Conservation (phyloP, 768 basidiomycete genomes). For the Pisolithus albus region DNA sequence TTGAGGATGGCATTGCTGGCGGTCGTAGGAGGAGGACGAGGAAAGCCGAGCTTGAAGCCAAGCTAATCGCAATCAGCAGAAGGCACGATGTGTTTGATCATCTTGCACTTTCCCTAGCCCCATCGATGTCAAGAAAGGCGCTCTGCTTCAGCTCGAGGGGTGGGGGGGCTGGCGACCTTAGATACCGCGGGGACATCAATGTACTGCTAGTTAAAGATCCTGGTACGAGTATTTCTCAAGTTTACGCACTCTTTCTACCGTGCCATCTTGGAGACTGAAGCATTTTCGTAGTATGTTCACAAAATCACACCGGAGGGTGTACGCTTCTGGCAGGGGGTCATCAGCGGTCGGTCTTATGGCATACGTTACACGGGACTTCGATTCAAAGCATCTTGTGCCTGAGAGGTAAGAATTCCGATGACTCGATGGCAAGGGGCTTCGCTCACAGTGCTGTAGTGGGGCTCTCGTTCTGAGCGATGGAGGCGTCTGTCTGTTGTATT, state of each 20-base stretch:
- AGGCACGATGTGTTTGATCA: slow-evolving; percentile 84
- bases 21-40: slow-evolving; percentile 31
- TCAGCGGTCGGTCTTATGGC: slow-evolving; percentile 98
- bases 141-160: slow-evolving; percentile 84
- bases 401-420: slow-evolving; percentile 61
- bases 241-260: slow-evolving; percentile 36
- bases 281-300: slow-evolving; percentile 76
- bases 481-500: slow-evolving; percentile 97
- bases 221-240: slow-evolving; percentile 94
- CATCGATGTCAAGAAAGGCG: slow-evolving; percentile 97
- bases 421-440: background rate
- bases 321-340: slow-evolving; percentile 95
- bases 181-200: slow-evolving; percentile 98
- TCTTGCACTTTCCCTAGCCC: slow-evolving; percentile 79
- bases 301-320: slow-evolving; percentile 98
- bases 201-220: slow-evolving; percentile 96
- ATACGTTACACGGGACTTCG: slow-evolving; percentile 96
- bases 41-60: slow-evolving; percentile 71
- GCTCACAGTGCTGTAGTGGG: slow-evolving; percentile 46
- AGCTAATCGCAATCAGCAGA: slow-evolving; percentile 64
- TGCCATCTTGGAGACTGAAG: background rate
- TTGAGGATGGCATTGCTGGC: slow-evolving; percentile 41
- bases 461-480: slow-evolving; percentile 93
- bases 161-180: slow-evolving; percentile 90
- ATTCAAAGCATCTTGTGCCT: slow-evolving; percentile 94